Evolutionary conservation across 441 rosid species (phyloP).

Genomic region (Croton setiger): DNA sequence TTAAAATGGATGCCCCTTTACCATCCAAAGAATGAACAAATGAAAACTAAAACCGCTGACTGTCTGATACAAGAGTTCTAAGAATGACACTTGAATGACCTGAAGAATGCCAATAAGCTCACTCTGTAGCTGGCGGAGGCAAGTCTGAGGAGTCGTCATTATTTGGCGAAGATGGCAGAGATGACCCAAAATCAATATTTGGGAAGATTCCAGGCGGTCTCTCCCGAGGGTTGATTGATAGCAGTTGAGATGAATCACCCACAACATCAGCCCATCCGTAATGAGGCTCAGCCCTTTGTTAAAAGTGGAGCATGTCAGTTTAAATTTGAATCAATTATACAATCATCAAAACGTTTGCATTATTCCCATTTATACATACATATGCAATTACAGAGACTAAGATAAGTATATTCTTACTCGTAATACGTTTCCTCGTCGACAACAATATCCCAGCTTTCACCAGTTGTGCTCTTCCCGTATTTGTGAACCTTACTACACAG

Average conservation of each 20-base stretch:
- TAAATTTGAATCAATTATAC: neutral
- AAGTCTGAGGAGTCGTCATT: conserved; percentile 31
- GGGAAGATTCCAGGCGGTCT: conserved; percentile 85
- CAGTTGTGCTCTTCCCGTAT: conserved; percentile 91
- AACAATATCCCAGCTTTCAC: conserved; percentile 97
- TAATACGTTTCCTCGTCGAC: conserved; percentile 94
- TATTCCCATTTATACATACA: neutral
- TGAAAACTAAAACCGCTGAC: conserved; percentile 20
- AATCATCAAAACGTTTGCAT: neutral
- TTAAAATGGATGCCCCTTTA: conserved; percentile 16
- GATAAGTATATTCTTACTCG: conserved; percentile 52
- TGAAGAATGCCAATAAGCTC: conserved; percentile 21
- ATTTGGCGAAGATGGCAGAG: conserved; percentile 37
- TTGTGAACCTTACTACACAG: conserved; percentile 88
- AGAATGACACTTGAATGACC: conserved; percentile 24
- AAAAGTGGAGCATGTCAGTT: conserved; percentile 17
- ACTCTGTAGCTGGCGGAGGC: conserved; percentile 26
- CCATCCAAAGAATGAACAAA: conserved; percentile 52
- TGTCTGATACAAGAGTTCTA: conserved; percentile 17
- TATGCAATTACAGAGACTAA: neutral
- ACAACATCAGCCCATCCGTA: conserved; percentile 97
- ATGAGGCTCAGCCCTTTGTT: conserved; percentile 83
- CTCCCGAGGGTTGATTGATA: conserved; percentile 67
- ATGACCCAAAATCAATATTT: conserved; percentile 59
- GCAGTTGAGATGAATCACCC: conserved; percentile 81